Percentiles rank a stretch among this genome's conserved stretches.
phyloP scores from a whole-genome alignment of 192 early-diverging fungal genomes.

The Ramicandelaber brevisporus region DNA sequence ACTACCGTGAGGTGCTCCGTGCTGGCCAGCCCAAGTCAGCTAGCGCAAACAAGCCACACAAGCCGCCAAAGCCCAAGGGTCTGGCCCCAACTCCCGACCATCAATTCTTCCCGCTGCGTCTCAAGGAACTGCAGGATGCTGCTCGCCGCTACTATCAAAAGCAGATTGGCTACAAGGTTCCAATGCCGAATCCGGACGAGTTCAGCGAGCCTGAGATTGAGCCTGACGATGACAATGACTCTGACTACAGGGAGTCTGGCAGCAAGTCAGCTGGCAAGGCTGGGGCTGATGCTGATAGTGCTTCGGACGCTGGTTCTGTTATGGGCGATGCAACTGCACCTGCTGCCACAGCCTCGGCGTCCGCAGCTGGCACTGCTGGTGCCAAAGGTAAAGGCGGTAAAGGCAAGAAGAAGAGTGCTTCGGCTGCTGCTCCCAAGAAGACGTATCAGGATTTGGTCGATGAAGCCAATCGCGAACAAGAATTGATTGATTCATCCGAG shows the following conservation, averaged over 20 bases:
- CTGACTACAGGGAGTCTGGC: no score
- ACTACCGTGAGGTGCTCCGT: slow-evolving; percentile 69
- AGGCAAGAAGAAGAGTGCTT: no score
- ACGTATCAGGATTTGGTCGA: no score
- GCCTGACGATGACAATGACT: slow-evolving; percentile 23
- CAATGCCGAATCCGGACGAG: slow-evolving; percentile 17
- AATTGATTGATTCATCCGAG: slow-evolving; percentile 63
- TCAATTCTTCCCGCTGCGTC: slow-evolving; percentile 70
- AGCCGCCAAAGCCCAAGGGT: slow-evolving; percentile 34
- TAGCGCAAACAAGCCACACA: slow-evolving; percentile 31
- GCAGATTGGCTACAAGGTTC: slow-evolving; percentile 42
- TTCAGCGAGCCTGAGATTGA: slow-evolving; percentile 22
- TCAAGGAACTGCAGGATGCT: slow-evolving; percentile 56
- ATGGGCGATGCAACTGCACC: no score
- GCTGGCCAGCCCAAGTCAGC: no score
- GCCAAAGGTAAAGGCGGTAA: no score
- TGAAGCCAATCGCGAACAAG: no score
- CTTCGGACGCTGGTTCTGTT: no score
- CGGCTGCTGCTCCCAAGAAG: no score
- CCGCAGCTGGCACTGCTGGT: slow-evolving; percentile 20
- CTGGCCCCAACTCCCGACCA: slow-evolving; percentile 55
- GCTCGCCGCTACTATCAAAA: slow-evolving; percentile 51
- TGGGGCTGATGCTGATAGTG: no score
- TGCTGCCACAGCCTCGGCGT: no score
- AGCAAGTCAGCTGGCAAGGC: no score